phyloP scores from a whole-genome alignment of 345 rosid genomes.

The Balakata baccata region DNA sequence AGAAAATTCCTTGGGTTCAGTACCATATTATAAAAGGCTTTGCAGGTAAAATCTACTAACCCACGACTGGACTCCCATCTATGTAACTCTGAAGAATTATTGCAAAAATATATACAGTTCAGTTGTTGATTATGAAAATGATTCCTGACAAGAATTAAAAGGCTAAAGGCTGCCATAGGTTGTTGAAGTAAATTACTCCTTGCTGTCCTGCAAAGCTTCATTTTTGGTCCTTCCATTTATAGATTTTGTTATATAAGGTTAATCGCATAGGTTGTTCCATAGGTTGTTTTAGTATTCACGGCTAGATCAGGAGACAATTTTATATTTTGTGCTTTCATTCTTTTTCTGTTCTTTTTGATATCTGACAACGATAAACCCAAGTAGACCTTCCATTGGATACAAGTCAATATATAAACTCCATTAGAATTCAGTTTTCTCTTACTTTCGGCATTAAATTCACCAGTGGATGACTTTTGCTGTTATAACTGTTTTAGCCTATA shows the following conservation, averaged over 20 bases:
- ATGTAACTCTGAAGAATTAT: not conserved
- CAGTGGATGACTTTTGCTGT: not conserved
- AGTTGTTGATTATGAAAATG: not conserved
- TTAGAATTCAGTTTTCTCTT: not conserved
- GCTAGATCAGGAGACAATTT: not conserved
- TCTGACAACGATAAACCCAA: not conserved
- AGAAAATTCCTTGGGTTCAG: conserved; percentile 49
- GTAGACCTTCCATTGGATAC: not conserved
- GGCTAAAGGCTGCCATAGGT: not conserved
- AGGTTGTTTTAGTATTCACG: not conserved
- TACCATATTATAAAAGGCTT: conserved; percentile 65
- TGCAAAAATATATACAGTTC: not conserved
- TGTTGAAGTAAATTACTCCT: not conserved
- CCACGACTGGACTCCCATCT: not conserved
- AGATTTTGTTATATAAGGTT: not conserved
- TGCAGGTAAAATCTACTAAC: conserved; percentile 38
- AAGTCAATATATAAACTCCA: not conserved
- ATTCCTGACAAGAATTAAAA: not conserved
- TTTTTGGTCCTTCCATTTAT: not conserved
- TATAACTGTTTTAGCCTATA: not conserved
- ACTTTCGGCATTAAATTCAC: not conserved
- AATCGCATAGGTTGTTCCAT: not conserved
- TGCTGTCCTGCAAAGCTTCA: not conserved
- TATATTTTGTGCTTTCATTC: not conserved
- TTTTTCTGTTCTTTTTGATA: not conserved